A percentile compares a stretch with the other conserved stretches of the same genome.
Evolutionary conservation across 257 asterid species (phyloP).

Genomic region (Fraxinus americana): DNA sequence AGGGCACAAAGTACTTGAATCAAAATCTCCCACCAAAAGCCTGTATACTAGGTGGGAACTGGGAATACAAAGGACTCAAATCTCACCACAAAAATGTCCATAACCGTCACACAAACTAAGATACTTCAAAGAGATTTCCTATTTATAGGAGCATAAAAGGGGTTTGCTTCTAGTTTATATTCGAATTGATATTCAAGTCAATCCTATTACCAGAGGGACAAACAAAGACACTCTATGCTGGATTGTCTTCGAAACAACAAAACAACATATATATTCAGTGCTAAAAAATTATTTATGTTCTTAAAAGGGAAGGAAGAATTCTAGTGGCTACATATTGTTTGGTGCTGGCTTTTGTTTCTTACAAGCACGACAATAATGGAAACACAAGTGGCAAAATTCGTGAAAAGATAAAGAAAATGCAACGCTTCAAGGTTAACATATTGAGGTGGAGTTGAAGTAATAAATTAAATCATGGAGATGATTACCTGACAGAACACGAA

Average conservation of each 20-base stretch:
- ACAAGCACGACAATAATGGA: not conserved
- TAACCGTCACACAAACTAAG: too few relatives aligned
- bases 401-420: not conserved
- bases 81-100: too few relatives aligned
- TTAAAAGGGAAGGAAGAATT: not conserved
- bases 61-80: not conserved
- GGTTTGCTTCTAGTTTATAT: not conserved
- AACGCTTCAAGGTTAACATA: too few relatives aligned
- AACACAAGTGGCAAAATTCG: not conserved
- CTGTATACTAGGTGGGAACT: not conserved
- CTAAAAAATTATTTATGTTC: not conserved
- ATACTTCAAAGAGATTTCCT: not conserved
- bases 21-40: not conserved
- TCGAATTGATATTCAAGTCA: not conserved
- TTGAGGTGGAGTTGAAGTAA: too few relatives aligned
- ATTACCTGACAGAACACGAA: constrained; percentile 96
- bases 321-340: not conserved
- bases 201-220: not conserved
- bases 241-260: not conserved
- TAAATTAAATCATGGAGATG: not conserved
- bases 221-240: not conserved
- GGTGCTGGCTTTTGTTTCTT: not conserved
- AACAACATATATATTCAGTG: too few relatives aligned
- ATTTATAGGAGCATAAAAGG: not conserved
- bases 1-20: not conserved